phyloP scores from a whole-genome alignment of 257 asterid genomes.

The Apocynum venetum region DNA sequence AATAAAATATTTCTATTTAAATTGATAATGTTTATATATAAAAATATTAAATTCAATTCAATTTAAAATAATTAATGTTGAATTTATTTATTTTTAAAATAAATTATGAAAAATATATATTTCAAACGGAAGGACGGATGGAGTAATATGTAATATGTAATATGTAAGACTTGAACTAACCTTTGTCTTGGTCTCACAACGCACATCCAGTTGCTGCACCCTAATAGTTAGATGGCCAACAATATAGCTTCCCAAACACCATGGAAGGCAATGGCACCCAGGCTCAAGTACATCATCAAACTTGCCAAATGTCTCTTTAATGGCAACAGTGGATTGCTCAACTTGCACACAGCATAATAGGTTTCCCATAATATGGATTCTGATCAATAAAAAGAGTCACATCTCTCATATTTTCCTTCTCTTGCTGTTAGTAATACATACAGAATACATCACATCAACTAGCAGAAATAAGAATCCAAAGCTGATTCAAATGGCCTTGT shows the following conservation, averaged over 20 bases:
- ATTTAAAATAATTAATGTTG: no score
- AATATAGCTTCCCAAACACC: slow-evolving; percentile 35
- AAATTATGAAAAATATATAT: no score
- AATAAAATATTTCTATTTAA: no score
- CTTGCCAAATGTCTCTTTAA: slow-evolving; percentile 39
- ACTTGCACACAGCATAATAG: slow-evolving; percentile 35
- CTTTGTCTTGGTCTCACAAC: slow-evolving; percentile 46
- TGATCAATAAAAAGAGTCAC: neutral
- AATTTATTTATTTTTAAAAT: no score
- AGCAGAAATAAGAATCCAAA: neutral
- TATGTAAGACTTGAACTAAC: slow-evolving; percentile 8
- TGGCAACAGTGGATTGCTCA: slow-evolving; percentile 38
- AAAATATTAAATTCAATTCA: no score
- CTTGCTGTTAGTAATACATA: neutral
- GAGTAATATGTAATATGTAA: no score
- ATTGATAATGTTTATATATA: no score
- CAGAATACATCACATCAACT: neutral
- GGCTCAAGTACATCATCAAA: slow-evolving; percentile 41
- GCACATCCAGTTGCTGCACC: slow-evolving; percentile 44
- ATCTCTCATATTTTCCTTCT: no score
- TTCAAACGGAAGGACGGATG: no score
- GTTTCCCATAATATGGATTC: slow-evolving; percentile 31
- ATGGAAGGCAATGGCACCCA: slow-evolving; percentile 50
- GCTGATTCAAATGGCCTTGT: neutral
- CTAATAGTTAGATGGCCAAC: slow-evolving; percentile 39